phyloP scores from a whole-genome alignment of 148 eudicot genomes.

The Rheum nobile region DNA sequence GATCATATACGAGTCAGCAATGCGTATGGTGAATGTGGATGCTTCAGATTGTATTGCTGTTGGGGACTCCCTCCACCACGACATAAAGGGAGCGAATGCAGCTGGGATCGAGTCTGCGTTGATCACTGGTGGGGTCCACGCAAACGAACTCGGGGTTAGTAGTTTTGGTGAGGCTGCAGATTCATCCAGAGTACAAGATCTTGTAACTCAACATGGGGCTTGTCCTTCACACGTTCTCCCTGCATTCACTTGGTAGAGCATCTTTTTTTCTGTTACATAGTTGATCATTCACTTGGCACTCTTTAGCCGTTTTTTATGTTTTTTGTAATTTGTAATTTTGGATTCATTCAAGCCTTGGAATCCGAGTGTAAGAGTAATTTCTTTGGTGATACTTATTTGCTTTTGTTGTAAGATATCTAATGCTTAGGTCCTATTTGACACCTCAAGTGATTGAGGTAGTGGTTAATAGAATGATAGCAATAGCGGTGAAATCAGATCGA shows the following conservation, averaged over 20 bases:
- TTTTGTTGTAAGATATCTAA: too few species aligned
- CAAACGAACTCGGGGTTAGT: conserved; percentile 62
- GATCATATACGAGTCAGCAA: conserved; percentile 75
- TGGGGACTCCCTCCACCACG: conserved; percentile 94
- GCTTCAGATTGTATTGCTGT: conserved; percentile 75
- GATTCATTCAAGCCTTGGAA: too few species aligned
- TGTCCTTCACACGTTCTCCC: conserved; percentile 60
- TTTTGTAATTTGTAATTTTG: too few species aligned
- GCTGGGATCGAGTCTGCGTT: conserved; percentile 67
- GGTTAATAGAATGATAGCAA: too few species aligned
- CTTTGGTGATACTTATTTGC: too few species aligned
- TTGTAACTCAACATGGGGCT: conserved; percentile 47
- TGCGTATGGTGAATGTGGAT: conserved; percentile 63
- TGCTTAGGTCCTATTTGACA: too few species aligned
- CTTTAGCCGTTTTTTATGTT: too few species aligned
- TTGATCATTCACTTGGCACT: background rate
- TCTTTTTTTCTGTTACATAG: background rate
- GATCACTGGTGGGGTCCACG: conserved; percentile 74
- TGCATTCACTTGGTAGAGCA: conserved; percentile 54
- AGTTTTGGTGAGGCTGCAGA: conserved; percentile 53
- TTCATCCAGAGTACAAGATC: conserved; percentile 42
- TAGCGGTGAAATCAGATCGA: too few species aligned
- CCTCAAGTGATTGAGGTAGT: too few species aligned
- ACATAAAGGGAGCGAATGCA: conserved; percentile 77
- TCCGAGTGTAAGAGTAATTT: too few species aligned